These are phyloP conservation scores for Perkinsus marinus DNA, from an alignment of 169 alveolate genomes.

Conservation along the genomic window DNA sequence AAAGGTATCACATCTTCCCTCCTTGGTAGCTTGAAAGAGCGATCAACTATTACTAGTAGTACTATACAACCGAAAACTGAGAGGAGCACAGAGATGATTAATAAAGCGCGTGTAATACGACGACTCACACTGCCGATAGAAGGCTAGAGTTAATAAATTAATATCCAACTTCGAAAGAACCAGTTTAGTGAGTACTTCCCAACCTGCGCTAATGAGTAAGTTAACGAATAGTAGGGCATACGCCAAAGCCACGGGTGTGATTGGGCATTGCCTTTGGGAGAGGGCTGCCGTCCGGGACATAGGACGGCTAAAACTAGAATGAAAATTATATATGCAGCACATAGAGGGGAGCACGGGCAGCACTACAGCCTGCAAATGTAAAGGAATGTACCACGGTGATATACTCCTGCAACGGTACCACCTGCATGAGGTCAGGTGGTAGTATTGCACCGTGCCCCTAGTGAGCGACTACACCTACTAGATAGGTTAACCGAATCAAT, in stretches of 20 bases:
- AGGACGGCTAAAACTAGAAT: too few species aligned
- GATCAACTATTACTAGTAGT: neutral
- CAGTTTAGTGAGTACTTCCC: neutral
- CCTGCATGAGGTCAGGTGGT: too few species aligned
- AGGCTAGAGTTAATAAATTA: neutral
- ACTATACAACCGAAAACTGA: neutral
- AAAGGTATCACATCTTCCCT: neutral
- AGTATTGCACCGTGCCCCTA: too few species aligned
- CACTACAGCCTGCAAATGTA: too few species aligned
- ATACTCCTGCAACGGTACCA: too few species aligned
- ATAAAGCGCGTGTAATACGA: neutral
- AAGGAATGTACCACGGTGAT: too few species aligned
- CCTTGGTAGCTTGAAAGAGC: neutral
- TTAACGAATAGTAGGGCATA: neutral
- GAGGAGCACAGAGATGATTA: neutral
- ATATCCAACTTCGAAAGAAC: neutral
- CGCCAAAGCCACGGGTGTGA: neutral
- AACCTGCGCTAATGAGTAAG: neutral
- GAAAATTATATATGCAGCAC: too few species aligned
- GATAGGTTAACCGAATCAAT: too few species aligned
- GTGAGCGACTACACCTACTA: too few species aligned
- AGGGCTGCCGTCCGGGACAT: neutral
- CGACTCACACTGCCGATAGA: neutral
- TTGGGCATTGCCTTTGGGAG: neutral
- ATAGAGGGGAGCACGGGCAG: too few species aligned